Percentiles rank a stretch among this genome's conserved stretches.
phyloP scores from a whole-genome alignment of 306 rosid genomes.

The Prosopis cineraria region DNA sequence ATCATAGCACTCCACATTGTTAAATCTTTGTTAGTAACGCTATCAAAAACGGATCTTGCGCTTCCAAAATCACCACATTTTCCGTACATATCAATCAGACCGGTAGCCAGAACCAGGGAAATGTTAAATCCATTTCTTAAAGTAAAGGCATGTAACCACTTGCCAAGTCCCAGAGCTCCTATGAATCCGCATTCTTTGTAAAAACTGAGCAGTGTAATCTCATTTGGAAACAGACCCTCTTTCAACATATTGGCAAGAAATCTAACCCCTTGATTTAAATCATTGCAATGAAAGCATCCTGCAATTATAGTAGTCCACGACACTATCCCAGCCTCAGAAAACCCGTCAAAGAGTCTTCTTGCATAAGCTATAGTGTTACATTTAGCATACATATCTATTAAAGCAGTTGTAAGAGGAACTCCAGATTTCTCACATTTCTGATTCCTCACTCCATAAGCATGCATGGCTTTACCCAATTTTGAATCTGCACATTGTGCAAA shows the following conservation, averaged over 20 bases:
- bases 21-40: conserved; percentile 45
- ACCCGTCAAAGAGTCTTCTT: conserved; percentile 44
- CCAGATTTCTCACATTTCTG: conserved; percentile 30
- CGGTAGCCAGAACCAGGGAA: conserved; percentile 57
- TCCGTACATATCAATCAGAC: conserved; percentile 76
- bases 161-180: conserved; percentile 51
- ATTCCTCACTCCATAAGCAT: conserved; percentile 57
- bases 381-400: conserved; percentile 62
- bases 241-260: conserved; percentile 48
- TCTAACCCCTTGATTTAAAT: conserved; percentile 39
- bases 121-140: conserved; percentile 51
- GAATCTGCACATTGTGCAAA: conserved; percentile 43
- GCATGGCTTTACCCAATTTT: conserved; percentile 58
- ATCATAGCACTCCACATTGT: conserved; percentile 67
- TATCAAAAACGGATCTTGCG: conserved; percentile 56
- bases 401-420: conserved; percentile 46
- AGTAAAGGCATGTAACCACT: conserved; percentile 53
- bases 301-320: conserved; percentile 62
- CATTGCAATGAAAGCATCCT: conserved; percentile 42
- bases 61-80: conserved; percentile 51
- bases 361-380: conserved; percentile 47
- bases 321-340: conserved; percentile 45
- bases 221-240: conserved; percentile 55
- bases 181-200: conserved; percentile 51
- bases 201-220: conserved; percentile 61